These are phyloP conservation scores for Aegilops bicornis DNA, from an alignment of 176 grass and related monocot genomes.

Conservation along the genomic window DNA sequence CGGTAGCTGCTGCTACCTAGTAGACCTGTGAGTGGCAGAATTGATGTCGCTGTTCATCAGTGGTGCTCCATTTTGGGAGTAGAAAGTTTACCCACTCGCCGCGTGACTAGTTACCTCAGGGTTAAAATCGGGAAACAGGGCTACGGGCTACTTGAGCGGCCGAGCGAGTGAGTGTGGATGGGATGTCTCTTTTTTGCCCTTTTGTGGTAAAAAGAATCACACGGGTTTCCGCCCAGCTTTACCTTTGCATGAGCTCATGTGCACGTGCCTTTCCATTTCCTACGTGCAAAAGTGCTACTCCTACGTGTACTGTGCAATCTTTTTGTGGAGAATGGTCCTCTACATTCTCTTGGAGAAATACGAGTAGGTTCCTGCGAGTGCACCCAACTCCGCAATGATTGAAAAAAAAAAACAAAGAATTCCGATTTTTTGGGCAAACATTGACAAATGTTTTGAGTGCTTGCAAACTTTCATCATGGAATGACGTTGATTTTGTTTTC, in stretches of 20 bases:
- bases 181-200: conserved; percentile 8
- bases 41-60: conserved; percentile 10
- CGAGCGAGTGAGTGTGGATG: conserved; percentile 2
- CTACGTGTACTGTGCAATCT: background rate
- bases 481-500: too few species aligned
- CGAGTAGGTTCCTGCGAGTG: too few species aligned
- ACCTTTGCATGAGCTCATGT: background rate
- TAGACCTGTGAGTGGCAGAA: background rate
- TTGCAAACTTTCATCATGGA: too few species aligned
- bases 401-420: too few species aligned
- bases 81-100: background rate
- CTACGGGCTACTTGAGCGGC: background rate
- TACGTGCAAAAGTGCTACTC: background rate
- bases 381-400: too few species aligned
- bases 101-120: conserved; percentile 6
- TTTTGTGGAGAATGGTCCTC: background rate
- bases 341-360: background rate
- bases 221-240: background rate
- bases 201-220: background rate
- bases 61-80: background rate
- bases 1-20: background rate
- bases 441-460: too few species aligned
- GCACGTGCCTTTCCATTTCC: background rate
- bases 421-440: too few species aligned
- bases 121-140: conserved; percentile 5